These are phyloP conservation scores for Myxozyma udenii DNA, from an alignment of 805 yeast species.

Conservation along the genomic window DNA sequence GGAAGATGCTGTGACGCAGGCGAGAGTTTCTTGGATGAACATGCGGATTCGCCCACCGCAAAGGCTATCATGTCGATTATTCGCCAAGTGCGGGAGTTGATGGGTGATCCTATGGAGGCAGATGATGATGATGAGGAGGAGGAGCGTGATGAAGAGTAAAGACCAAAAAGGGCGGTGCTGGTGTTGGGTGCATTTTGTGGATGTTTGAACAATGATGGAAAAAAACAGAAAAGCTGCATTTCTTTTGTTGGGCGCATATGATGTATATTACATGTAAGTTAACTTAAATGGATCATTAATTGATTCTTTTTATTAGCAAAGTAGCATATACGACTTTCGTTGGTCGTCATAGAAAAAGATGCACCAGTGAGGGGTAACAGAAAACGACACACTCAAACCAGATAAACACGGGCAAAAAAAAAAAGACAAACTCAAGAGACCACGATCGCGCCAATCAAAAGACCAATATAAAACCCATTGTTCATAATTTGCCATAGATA, in stretches of 20 bases:
- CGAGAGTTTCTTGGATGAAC: slow-evolving; percentile 71
- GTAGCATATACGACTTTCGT: no score
- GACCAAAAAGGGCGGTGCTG: background rate
- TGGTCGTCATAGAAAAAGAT: no score
- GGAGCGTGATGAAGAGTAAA: background rate
- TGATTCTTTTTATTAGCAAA: no score
- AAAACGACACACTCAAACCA: no score
- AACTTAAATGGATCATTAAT: no score
- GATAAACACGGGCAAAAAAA: background rate
- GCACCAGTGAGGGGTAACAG: no score
- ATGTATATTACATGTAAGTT: background rate
- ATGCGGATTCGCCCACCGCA: slow-evolving; percentile 92
- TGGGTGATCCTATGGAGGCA: slow-evolving; percentile 32
- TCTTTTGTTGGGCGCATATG: background rate
- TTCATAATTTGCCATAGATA: no score
- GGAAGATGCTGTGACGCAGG: slow-evolving; percentile 88
- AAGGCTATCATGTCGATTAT: slow-evolving; percentile 82
- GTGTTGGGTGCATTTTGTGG: no score
- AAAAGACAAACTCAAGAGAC: background rate
- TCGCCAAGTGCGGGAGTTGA: slow-evolving; percentile 15
- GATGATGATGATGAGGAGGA: slow-evolving; percentile 40
- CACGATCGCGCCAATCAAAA: background rate
- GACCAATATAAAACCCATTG: background rate
- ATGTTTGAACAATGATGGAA: no score
- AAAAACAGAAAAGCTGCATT: background rate